Base-by-base conservation (phyloP, 1,284 basidiomycete genomes). In the Ustilago cynodontis region DNA sequence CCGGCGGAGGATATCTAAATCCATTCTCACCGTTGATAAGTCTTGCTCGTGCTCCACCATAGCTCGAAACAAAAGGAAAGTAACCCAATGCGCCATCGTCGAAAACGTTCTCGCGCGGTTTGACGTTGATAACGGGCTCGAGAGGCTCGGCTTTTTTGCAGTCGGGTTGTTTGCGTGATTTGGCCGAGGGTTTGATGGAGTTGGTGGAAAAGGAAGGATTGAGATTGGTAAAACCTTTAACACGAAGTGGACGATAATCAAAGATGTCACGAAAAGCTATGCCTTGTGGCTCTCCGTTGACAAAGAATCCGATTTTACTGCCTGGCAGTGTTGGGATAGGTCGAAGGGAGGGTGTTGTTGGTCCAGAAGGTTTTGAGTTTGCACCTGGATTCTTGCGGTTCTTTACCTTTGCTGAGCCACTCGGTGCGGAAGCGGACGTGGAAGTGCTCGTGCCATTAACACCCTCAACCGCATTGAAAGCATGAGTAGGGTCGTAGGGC, bases 1-100 rank as follows among this genome's bases (percentile, higher is more conserved):
- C 61, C 0, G 80, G 72, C 1, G 94, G 95, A 1, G 92, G 90
- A 81, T 90, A 93, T 1, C 89, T 89, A 83, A 97, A 98, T 5
- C 75, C 69, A 56, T 92, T 86, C n/a, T 77, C 67, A 0, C 95
- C 95, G 31, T 94, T 91, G 84, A 98, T 97, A 70, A 97, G 89
- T 51, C 87, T 89, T 7, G 94, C 93, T 71, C 91, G 90, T 1
- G 94, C 97, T 60, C 93, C 92, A 72, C 95, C 95, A 88, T 94
- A 99, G 45, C 96, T 89, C 3, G 94, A 97, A 58, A 97, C 91
- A 87, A 97, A 92, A 0, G 95, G 94, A 84, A 95, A 99, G 86
- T 99, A 99, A 0, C 97, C 97, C 7, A 98, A 87, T 20, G 92
- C 92, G 11, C 97, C 97, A 85, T 99, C 97, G 86, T 99, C 95